phyloP scores from a whole-genome alignment of 345 rosid species.

The Rhizophora apiculata region DNA sequence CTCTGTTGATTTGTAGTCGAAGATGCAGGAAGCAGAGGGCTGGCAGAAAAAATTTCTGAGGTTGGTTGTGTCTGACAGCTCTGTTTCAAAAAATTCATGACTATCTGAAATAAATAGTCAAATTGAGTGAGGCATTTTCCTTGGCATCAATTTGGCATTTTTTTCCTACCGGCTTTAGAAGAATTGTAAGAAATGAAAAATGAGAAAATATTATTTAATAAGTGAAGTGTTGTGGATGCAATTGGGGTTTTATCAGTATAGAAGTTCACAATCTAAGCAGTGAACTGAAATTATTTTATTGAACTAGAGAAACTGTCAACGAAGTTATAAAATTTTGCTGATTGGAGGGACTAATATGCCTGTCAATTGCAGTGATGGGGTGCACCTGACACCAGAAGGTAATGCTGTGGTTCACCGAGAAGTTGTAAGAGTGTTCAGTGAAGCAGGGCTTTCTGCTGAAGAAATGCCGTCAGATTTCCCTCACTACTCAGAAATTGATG shows the following conservation, averaged over 20 bases:
- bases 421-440: slow-evolving; percentile 51
- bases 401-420: slow-evolving; percentile 61
- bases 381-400: slow-evolving; percentile 79
- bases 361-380: slow-evolving; percentile 62
- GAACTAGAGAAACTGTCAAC: background rate
- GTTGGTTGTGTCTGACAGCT: slow-evolving; percentile 34
- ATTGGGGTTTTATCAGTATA: background rate
- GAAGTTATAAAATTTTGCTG: background rate
- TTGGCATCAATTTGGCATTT: too few relatives aligned
- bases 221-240: background rate
- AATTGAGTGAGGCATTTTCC: background rate
- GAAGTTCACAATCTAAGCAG: background rate
- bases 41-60: slow-evolving; percentile 82
- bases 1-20: slow-evolving; percentile 72
- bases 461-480: slow-evolving; percentile 89
- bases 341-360: slow-evolving; percentile 3
- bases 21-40: slow-evolving; percentile 72
- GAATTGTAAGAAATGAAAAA: background rate
- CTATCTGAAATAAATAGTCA: background rate
- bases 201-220: background rate
- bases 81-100: background rate
- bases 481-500: slow-evolving; percentile 61
- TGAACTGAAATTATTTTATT: background rate
- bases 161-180: too few relatives aligned
- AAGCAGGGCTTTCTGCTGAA: slow-evolving; percentile 65